Base-by-base conservation (phyloP, 2,329 filamentous ascomycete genomes). In the Beauveria caledonica region DNA sequence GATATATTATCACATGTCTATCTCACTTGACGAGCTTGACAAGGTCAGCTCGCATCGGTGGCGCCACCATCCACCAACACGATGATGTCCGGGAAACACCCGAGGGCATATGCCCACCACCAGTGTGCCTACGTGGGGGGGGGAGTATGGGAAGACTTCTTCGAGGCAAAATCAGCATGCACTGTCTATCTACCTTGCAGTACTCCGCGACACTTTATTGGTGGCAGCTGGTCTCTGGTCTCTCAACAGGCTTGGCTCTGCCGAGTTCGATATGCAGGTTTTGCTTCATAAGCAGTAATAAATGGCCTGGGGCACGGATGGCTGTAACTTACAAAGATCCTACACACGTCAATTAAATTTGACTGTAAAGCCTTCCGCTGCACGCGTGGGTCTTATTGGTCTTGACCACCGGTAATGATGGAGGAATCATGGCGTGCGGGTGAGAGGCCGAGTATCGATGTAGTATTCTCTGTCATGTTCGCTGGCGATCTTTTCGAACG, bases 211-310 rank as follows among this genome's bases (percentile, higher is more conserved):
- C 11, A 25, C 27, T 17, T 48, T 25, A 58, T 50, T 60, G 21
- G 50, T 19, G 49, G 39, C 3, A 27, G 27, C 63, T 68, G 69
- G 69, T 65, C 51, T 69, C 70, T 69, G 69, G 69, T 62, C 59
- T 70, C 60, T 67, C 67, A 62, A 33, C 62, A 65, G 58, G 61
- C 63, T 66, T 68, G 11, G 29, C 29, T 13, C 29, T 33, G 29
- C 29, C 29, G 29, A 33, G 33, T 13, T 13, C 5, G 11, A 36
- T 36, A 11, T 36, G 33, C 33, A 36, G 1, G 11, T 36, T 36
- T 13, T 36, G 5, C 33, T 36, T 36, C 13, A 36, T 33, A 6
- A 13, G 33, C 11, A 3, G 11, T 36, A 15, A 4, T 36, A 15
- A 4, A 5, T 13, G 11, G 33, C 11, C 4, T 36, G 11, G 11